Conservation (phyloP, 441 rosid species). For the Syzygium syzygioides region DNA sequence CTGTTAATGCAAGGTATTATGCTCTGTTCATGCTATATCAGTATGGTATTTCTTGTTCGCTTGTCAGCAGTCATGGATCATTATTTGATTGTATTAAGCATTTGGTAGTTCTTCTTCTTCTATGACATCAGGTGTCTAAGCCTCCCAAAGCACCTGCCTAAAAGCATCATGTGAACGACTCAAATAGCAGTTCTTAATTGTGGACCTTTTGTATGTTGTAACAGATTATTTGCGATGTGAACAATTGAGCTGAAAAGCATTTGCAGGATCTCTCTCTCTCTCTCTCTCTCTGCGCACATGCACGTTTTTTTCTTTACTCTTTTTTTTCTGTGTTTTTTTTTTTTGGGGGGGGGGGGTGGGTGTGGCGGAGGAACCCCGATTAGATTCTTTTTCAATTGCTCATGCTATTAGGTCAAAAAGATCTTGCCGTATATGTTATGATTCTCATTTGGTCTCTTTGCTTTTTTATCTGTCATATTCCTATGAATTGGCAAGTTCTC, state of each 20-base stretch:
- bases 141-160: not conserved
- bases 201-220: not conserved
- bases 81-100: not conserved
- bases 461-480: not conserved
- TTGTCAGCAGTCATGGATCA: not conserved
- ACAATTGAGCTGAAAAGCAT: not conserved
- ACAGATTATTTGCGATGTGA: not conserved
- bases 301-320: not conserved
- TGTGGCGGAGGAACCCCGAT: not conserved
- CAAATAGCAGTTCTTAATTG: not conserved
- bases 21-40: constrained; percentile 13
- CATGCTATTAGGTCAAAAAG: not conserved
- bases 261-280: not conserved
- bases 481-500: not conserved
- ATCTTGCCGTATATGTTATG: not conserved
- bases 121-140: not conserved
- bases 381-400: not conserved
- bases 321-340: not conserved
- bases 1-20: constrained; percentile 79
- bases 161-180: not conserved
- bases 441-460: not conserved
- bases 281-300: not conserved
- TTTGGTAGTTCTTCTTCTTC: not conserved
- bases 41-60: not conserved
- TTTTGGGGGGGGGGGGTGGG: not conserved